phyloP scores from a whole-genome alignment of 2,329 filamentous ascomycete species.

The Cladosporium halotolerans region DNA sequence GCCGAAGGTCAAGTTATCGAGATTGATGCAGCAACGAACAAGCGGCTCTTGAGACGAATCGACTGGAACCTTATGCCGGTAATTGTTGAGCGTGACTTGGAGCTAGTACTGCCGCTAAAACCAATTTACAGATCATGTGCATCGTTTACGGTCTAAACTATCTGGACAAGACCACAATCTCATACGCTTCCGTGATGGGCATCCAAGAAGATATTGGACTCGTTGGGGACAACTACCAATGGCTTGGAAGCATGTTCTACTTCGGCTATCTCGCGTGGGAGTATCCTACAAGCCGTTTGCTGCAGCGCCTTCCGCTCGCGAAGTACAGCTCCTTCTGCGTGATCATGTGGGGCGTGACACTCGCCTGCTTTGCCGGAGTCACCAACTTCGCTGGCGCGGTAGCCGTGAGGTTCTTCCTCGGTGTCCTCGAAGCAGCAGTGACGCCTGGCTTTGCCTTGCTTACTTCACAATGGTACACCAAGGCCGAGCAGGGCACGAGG shows the following conservation, averaged over 20 bases:
- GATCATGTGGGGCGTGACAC: constrained; percentile 55
- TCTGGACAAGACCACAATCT: constrained; percentile 53
- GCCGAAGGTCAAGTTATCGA: constrained; percentile 46
- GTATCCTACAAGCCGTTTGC: constrained; percentile 58
- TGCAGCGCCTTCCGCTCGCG: constrained; percentile 58
- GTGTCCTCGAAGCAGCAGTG: constrained; percentile 62
- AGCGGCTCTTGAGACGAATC: constrained; percentile 53
- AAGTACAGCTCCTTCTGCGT: constrained; percentile 62
- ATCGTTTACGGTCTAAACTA: constrained; percentile 54
- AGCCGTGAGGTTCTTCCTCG: constrained; percentile 61
- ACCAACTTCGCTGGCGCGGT: constrained; percentile 56
- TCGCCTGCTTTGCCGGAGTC: constrained; percentile 58
- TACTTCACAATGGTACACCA: constrained; percentile 67
- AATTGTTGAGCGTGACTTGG: constrained; percentile 5
- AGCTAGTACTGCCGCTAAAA: neutral
- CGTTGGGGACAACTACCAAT: constrained; percentile 47
- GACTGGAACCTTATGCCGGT: constrained; percentile 57
- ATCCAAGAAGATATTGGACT: constrained; percentile 42
- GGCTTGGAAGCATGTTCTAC: constrained; percentile 46
- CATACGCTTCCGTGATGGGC: constrained; percentile 48
- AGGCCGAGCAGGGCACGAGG: constrained; percentile 58
- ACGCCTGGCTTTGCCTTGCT: constrained; percentile 64
- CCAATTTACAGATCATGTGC: constrained; percentile 44
- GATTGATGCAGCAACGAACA: constrained; percentile 52
- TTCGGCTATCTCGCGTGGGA: constrained; percentile 55